phyloP scores from a whole-genome alignment of 805 yeast genomes.

The Yamadazyma scolyti region DNA sequence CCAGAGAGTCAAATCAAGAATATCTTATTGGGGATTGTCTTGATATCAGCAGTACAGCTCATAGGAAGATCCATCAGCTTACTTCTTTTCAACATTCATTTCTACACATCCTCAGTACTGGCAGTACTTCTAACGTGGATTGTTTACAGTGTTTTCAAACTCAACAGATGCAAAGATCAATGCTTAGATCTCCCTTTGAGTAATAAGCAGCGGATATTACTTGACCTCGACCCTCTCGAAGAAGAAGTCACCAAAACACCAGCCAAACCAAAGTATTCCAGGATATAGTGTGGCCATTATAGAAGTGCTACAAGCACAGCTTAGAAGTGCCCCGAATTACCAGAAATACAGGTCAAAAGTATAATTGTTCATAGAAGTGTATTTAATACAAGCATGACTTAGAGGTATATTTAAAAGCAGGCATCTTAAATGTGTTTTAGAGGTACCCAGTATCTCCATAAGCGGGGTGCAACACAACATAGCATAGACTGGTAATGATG shows the following conservation, averaged over 20 bases:
- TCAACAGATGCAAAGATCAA: constrained; percentile 43
- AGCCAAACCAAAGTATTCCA: not conserved
- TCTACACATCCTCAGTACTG: not conserved
- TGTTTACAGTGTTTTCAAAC: constrained; percentile 19
- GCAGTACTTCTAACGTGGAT: no score
- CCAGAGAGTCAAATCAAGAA: constrained; percentile 32
- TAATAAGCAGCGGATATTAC: constrained; percentile 40
- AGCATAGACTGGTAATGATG: no score
- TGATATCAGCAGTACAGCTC: constrained; percentile 19
- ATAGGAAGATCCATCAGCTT: constrained; percentile 8
- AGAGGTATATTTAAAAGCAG: no score
- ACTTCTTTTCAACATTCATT: constrained; percentile 1
- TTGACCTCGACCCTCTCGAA: constrained; percentile 33
- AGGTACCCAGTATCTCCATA: no score
- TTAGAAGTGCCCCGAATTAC: no score
- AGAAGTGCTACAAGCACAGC: no score
- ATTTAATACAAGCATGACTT: no score
- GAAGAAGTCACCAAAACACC: constrained; percentile 1
- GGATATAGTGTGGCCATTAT: no score
- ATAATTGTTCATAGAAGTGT: no score
- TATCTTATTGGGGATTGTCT: constrained; percentile 22
- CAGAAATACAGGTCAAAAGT: no score
- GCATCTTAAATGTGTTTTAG: no score
- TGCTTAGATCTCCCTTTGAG: constrained; percentile 50
- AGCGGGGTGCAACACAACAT: no score